Evolutionary conservation across 2,329 filamentous ascomycete species (phyloP), one percentile per base, ranked within the genome.

Genomic region (Neonectria coccinea): DNA sequence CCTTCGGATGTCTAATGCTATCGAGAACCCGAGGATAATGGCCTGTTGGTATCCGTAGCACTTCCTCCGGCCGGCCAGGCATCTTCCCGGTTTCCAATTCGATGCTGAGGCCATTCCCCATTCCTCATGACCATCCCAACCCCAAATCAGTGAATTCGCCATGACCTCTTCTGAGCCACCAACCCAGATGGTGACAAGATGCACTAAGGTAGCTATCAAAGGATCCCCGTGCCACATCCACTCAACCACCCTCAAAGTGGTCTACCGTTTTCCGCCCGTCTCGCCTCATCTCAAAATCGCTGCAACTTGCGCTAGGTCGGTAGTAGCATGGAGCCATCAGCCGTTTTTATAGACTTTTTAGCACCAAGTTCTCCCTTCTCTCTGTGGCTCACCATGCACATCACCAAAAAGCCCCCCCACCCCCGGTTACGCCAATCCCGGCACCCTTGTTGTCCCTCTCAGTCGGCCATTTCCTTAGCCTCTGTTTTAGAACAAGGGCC

Each of bases 131-230:
- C n/a, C 39, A 42, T 20, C n/a, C 29, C 48, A 20, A 20, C 27
- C 48, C 10, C 10, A 11, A 20, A 42, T 11, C 39, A 18, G 39
- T 39, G 36, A 45, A 51, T 7, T 33, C 48, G 48, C 48, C 29
- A 51, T 51, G 48, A 51, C 48, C 48, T 51, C 48, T 51, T 51
- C 12, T 31, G 25, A 11, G 16, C 48, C 16, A 42, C 39, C 18
- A 31, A n/a, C 25, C 48, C 16, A 42, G n/a, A 42, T 31, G 27
- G 14, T n/a, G 16, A 33, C 10, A 33, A 14, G 48, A 33, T 20
- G 29, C 48, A 51, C 48, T 51, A 42, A 18, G 16, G 39, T 16
- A 50, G 18, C 42, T 25, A 48, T 14, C 48, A 29, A 51, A 51
- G 31, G n/a, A 29, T 33, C 29, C 48, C 25, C 47, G 25, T 31